Percentiles rank a stretch among this genome's conserved stretches.
Evolutionary conservation across 768 basidiomycete species (phyloP).

Genomic region (Rhizopogon vulgaris): DNA sequence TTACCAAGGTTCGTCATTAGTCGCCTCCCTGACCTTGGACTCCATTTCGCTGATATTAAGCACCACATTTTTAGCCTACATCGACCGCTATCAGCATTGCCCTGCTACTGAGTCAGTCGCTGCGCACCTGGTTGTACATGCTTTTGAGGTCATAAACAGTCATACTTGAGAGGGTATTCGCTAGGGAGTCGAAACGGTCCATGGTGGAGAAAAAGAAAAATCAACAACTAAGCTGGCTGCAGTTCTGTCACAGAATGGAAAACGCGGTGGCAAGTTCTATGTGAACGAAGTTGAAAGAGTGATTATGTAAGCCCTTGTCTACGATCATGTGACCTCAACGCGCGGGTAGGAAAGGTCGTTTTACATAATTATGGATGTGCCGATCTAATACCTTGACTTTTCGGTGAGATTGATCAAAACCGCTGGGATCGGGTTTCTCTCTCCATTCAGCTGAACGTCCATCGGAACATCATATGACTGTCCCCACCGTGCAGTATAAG

Average conservation of each 20-base stretch:
- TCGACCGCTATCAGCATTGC: not conserved
- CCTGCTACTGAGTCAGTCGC: not conserved
- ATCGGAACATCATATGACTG: not conserved
- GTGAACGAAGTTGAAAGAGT: too few relatives aligned
- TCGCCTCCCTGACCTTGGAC: conserved; percentile 92
- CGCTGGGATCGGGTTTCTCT: not conserved
- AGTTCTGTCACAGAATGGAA: not conserved
- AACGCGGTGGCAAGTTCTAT: not conserved
- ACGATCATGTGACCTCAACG: conserved; percentile 5
- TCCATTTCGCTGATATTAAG: conserved; percentile 97
- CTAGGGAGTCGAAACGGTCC: conserved; percentile 76
- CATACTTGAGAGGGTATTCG: conserved; percentile 70
- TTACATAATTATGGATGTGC: conserved; percentile 4
- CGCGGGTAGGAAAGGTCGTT: conserved; percentile 15
- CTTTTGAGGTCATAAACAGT: conserved; percentile 92
- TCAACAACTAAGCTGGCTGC: not conserved
- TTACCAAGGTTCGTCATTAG: conserved; percentile 97
- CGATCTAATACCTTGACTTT: not conserved
- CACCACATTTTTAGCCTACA: conserved; percentile 90
- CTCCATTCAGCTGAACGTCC: not conserved
- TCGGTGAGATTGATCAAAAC: not conserved
- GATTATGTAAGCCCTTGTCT: conserved; percentile 5
- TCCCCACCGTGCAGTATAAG: not conserved
- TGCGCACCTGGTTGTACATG: conserved; percentile 83
- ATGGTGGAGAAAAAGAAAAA: conserved; percentile 36